Base-by-base conservation (phyloP, 2,329 filamentous ascomycete genomes). In the Coniochaeta hoffmannii region DNA sequence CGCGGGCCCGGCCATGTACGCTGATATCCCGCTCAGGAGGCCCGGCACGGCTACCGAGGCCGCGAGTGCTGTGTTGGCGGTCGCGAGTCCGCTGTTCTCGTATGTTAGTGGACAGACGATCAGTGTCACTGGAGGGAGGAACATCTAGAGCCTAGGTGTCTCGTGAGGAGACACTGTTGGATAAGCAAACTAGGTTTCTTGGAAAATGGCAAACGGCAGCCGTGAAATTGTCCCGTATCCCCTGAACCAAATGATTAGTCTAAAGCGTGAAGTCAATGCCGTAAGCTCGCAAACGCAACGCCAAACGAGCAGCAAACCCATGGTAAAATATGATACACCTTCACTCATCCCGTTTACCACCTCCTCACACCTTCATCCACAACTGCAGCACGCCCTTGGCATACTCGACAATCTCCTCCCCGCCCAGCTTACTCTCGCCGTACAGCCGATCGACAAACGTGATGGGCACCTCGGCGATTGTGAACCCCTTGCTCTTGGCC, bases 381-480 rank as follows among this genome's bases (percentile, higher is more conserved):
- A 94, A 72, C 60, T 75, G 83, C 60, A 92, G 70, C 35, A 94
- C 87, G 3, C 89, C 89, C 78, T 96, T 96, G 53, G 91, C 86
- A 71, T 97, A 99, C 73, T 97, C 90, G 55, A 95, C 89, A 73
- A 99, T 97, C 80, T 99, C 94, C 67, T 92, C 88, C 1, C 90
- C 90, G 24, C 93, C 92, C 54, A 99, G 79, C 80, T 97, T 99
- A 69, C 87, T 91, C 46, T 68, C 93, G 31, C 94, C 94, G 69
- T 96, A 99, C 50, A 99, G 73, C 56, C 94, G 85, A 71, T 99
- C 95, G 38, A 97, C 94, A 71, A 99, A 99, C 24, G 84, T 89
- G 63, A 99, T 99, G 12, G 94, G 94, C 58, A 96, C 93, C 79
- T 99, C 94, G 15, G 89, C 90, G 31, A 99, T 93, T 35, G 86